Base-by-base conservation (phyloP, 306 rosid genomes). In the Myrica gale region DNA sequence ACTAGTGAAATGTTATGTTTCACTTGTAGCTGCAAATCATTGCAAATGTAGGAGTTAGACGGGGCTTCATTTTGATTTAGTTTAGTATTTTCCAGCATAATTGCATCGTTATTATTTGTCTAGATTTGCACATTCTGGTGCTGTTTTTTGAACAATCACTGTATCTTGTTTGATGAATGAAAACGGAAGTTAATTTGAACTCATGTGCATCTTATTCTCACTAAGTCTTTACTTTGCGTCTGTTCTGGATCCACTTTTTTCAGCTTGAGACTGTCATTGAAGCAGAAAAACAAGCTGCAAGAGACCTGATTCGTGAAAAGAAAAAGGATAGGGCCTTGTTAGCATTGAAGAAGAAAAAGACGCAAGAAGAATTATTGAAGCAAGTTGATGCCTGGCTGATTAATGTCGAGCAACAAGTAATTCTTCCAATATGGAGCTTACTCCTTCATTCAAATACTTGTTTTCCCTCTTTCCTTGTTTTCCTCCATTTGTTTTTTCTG, bases 381-480 rank as follows among this genome's bases (percentile, higher is more conserved):
- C 96, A 95, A 89, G 98, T 95, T 50, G 98, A 92, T 63, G 80
- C 90, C 70, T 95, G 98, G 98, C 85, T 95, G 55, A 87, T 95
- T 54, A 95, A 95, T 82, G 98, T 92, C 63, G 98, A 95, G 86
- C 97, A 95, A 78, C 98, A 94, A 80, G 98, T 94, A 75, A 85
- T 82, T 21, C 19, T 77, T 70, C 72, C 53, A 13, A 74, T 58
- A 10, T 21, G 46, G 21, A 1, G 10, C 68, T 63, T 32, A 2
- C n/a, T 61, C 20, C 15, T 57, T 61, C 11, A 26, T 6, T 51
- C 74, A n/a, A 26, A 41, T 19, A 60, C 20, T 72, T 12, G 10
- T 41, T 4, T 73, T 70, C 53, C 19, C 16, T 15, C 4, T 43
- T 21, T 74, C 46, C 9, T 52, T 61, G 61, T 71, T 42, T 62